phyloP scores from a whole-genome alignment of 768 basidiomycete species.

The Hemileccinum impolitum region DNA sequence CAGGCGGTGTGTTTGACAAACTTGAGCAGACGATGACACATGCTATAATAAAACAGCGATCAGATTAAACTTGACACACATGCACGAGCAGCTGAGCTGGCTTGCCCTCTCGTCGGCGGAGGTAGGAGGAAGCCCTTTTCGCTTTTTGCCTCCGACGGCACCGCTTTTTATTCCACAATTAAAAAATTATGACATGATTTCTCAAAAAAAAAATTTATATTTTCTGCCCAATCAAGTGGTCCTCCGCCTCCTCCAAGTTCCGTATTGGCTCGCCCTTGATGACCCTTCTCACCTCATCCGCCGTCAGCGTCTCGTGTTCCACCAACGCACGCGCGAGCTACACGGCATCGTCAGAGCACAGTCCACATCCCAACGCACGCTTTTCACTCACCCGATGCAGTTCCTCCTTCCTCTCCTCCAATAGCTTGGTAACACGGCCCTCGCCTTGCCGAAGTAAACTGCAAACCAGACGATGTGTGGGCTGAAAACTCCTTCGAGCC shows the following conservation, averaged over 20 bases:
- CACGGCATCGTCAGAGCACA: not conserved
- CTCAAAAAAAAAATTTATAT: too few species aligned
- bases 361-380: too few species aligned
- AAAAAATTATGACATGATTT: too few species aligned
- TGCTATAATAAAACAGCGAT: constrained; percentile 26
- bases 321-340: constrained; percentile 90
- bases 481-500: not conserved
- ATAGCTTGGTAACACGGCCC: constrained; percentile 57
- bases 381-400: constrained; percentile 58
- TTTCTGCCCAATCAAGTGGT: too few species aligned
- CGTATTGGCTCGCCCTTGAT: constrained; percentile 81
- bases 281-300: constrained; percentile 82
- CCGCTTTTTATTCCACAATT: constrained; percentile 12
- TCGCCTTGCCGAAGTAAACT: constrained; percentile 70
- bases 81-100: not conserved
- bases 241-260: constrained; percentile 60
- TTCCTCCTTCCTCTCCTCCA: constrained; percentile 68
- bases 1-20: constrained; percentile 51
- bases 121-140: constrained; percentile 38
- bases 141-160: constrained; percentile 10
- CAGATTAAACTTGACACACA: not conserved
- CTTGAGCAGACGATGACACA: constrained; percentile 65
- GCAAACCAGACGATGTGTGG: not conserved
- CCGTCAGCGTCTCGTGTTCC: constrained; percentile 90
- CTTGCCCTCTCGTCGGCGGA: constrained; percentile 46